Conservation (phyloP, 257 asterid genomes). For the Lavandula angustifolia region DNA sequence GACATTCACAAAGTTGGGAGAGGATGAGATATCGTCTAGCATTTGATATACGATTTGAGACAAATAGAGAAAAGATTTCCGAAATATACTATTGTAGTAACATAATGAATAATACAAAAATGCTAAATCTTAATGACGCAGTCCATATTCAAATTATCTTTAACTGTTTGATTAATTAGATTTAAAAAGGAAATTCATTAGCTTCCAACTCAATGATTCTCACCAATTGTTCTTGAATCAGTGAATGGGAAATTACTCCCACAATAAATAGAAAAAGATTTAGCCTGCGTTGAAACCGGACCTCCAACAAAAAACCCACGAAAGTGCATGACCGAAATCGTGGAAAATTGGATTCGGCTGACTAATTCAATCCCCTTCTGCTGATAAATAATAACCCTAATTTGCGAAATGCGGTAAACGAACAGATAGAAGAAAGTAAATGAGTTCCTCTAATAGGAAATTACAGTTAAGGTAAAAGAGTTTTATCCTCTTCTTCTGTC, state of each 20-base stretch:
- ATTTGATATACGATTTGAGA: not conserved
- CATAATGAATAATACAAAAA: not conserved
- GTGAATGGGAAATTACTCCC: conserved; percentile 2
- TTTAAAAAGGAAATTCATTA: conserved; percentile 21
- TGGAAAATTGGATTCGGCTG: conserved; percentile 34
- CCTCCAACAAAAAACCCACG: conserved; percentile 21
- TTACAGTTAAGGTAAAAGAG: conserved; percentile 14
- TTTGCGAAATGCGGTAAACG: not conserved
- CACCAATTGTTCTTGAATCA: conserved; percentile 28
- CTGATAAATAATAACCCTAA: conserved; percentile 9
- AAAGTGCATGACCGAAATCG: conserved; percentile 33
- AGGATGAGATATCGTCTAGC: not conserved
- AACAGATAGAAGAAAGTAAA: not conserved
- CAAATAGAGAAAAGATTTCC: not conserved
- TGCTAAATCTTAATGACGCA: not conserved
- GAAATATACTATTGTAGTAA: conserved; percentile 6
- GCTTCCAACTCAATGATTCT: conserved; percentile 23
- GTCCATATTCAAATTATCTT: conserved; percentile 6
- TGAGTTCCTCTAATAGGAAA: conserved; percentile 15
- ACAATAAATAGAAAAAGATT: conserved; percentile 9
- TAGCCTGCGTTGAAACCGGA: conserved; percentile 22
- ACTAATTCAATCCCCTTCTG: conserved; percentile 26
- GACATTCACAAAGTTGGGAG: not conserved
- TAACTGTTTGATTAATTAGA: conserved; percentile 4
- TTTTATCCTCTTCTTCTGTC: not conserved